Evolutionary conservation across 495 filamentous ascomycete species (phyloP).

Genomic region (Xylaria curta): DNA sequence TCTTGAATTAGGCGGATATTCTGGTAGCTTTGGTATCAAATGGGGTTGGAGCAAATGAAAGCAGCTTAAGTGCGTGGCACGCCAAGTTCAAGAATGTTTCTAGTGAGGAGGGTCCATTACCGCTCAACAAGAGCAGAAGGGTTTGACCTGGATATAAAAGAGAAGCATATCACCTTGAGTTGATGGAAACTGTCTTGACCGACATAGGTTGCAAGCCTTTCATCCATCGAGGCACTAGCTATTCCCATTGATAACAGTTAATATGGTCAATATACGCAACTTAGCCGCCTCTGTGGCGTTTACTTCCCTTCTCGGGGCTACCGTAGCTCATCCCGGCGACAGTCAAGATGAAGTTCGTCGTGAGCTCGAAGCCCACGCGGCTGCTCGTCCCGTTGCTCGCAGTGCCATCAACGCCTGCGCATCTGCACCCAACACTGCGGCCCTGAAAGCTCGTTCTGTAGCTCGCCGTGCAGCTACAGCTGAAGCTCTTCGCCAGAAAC

Average conservation of each 20-base stretch:
- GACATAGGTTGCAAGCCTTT: neutral
- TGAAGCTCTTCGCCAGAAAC: slow-evolving; percentile 54
- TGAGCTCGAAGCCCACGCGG: slow-evolving; percentile 41
- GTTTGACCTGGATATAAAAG: slow-evolving; percentile 13
- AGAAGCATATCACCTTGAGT: neutral
- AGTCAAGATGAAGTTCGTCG: slow-evolving; percentile 42
- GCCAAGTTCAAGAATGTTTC: neutral
- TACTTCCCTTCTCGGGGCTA: slow-evolving; percentile 35
- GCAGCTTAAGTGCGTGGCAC: neutral
- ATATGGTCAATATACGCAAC: slow-evolving; percentile 34
- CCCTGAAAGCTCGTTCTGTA: slow-evolving; percentile 42
- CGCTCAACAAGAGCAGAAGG: neutral
- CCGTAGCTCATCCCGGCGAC: slow-evolving; percentile 47
- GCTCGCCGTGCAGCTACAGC: slow-evolving; percentile 47
- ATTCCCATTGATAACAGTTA: slow-evolving; percentile 9
- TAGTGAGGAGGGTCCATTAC: neutral
- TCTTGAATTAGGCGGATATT: slow-evolving; percentile 2
- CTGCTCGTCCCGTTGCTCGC: slow-evolving; percentile 42
- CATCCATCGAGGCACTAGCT: neutral
- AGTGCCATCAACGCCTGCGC: slow-evolving; percentile 45
- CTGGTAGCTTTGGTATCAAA: neutral
- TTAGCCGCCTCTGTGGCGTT: slow-evolving; percentile 39
- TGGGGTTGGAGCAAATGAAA: neutral
- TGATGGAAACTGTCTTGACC: neutral
- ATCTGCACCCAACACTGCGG: slow-evolving; percentile 35